These are phyloP conservation scores for Triticum aestivum DNA, from an alignment of 176 grass and related monocot genomes.

Conservation along the genomic window DNA sequence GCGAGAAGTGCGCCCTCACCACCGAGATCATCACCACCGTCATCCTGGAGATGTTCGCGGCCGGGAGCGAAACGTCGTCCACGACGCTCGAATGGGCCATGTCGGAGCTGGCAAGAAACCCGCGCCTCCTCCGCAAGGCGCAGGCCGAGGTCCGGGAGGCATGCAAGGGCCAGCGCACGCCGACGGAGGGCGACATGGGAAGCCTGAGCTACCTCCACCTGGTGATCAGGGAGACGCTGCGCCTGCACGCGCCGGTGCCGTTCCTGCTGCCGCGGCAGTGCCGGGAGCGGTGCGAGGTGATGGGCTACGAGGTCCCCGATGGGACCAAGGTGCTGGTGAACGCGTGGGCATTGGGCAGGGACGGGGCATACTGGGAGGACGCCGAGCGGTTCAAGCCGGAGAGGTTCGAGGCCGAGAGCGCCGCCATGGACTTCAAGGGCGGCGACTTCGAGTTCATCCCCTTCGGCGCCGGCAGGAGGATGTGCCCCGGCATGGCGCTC, in stretches of 20 bases:
- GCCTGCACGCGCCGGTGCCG: neutral
- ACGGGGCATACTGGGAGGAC: neutral
- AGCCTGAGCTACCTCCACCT: neutral
- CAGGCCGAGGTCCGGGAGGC: neutral
- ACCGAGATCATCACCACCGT: constrained; percentile 26
- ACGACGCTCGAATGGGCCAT: constrained; percentile 20
- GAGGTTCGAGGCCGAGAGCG: neutral
- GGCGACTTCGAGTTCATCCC: neutral
- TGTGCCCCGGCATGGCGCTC: neutral
- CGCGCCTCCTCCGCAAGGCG: neutral
- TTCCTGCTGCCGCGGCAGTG: constrained; percentile 17
- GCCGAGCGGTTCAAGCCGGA: constrained; percentile 2
- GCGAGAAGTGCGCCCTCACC: neutral
- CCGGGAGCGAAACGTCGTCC: constrained; percentile 28
- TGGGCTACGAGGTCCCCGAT: neutral
- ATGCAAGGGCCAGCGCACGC: neutral
- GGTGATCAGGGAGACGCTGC: neutral
- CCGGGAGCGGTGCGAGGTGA: constrained; percentile 2
- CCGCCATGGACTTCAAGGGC: neutral
- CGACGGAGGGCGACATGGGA: neutral
- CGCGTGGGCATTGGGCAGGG: constrained; percentile 19
- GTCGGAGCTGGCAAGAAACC: neutral
- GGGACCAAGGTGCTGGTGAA: constrained; percentile 20
- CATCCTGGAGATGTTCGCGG: neutral
- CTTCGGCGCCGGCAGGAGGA: neutral